Percentiles rank a stretch among this genome's conserved stretches.
Conservation (phyloP, 78 protist species). For the Carpediemonas membranifera region DNA sequence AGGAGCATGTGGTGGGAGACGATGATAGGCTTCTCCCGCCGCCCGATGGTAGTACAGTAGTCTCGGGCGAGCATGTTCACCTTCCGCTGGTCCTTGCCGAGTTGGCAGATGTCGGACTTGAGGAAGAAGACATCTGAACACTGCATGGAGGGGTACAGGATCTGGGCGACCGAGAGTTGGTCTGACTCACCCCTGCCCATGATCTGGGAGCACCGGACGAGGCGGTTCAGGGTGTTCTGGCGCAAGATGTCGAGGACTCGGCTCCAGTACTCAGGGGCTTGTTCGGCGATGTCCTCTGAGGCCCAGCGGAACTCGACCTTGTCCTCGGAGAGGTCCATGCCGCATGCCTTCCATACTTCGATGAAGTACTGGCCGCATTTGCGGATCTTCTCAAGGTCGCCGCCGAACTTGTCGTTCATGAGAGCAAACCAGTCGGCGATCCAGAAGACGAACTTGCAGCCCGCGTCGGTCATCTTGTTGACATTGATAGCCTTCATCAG, state of each 20-base stretch:
- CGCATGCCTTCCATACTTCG: slow-evolving; percentile 92
- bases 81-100: slow-evolving; percentile 97
- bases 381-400: slow-evolving; percentile 73
- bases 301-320: slow-evolving; percentile 78
- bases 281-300: slow-evolving; percentile 73
- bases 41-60: slow-evolving; percentile 65
- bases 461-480: slow-evolving; percentile 75
- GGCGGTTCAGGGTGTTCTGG: slow-evolving; percentile 47
- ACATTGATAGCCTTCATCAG: slow-evolving; percentile 82
- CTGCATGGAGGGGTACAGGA: slow-evolving; percentile 86
- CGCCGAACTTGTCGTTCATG: slow-evolving; percentile 95
- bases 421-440: slow-evolving; percentile 98
- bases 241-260: slow-evolving; percentile 73
- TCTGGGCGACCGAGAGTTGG: slow-evolving; percentile 73
- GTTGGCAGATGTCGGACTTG: slow-evolving; percentile 89
- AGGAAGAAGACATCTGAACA: slow-evolving; percentile 90
- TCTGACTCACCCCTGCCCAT: slow-evolving; percentile 83
- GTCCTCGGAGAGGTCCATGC: slow-evolving; percentile 71
- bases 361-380: slow-evolving; percentile 80
- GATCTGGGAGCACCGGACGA: slow-evolving; percentile 79
- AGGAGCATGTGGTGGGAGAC: slow-evolving; percentile 84
- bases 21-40: slow-evolving; percentile 80
- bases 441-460: slow-evolving; percentile 82
- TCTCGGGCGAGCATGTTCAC: slow-evolving; percentile 95
- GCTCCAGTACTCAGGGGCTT: slow-evolving; percentile 70